Conservation (phyloP, 2,329 filamentous ascomycete genomes). For the Pseudogymnoascus sp. region DNA sequence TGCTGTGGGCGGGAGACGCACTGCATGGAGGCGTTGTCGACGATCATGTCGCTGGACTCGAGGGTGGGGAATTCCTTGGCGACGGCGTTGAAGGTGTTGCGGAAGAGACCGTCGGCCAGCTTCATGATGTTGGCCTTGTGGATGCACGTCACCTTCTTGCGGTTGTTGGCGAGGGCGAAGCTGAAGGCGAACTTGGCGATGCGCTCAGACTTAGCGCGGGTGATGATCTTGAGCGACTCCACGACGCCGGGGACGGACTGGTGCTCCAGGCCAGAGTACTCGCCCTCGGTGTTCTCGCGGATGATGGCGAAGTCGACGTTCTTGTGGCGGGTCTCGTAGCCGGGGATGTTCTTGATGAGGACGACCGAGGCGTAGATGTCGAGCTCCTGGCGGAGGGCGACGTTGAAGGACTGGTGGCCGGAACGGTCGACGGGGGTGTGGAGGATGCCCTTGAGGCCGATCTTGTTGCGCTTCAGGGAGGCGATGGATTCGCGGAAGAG, state of each 20-base stretch:
- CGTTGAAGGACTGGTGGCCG: conserved; percentile 99
- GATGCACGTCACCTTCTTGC: conserved; percentile 98
- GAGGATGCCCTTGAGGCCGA: conserved; percentile 96
- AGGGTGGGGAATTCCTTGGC: conserved; percentile 93
- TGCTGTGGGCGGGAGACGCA: conserved; percentile 93
- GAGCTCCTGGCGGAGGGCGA: conserved; percentile 96
- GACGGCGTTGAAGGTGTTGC: conserved; percentile 89
- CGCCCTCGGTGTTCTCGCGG: conserved; percentile 99
- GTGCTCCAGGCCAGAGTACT: conserved; percentile 98
- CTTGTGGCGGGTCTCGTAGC: conserved; percentile 95
- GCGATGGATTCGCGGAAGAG: conserved; percentile 93
- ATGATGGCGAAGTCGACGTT: conserved; percentile 98
- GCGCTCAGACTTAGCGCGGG: conserved; percentile 95
- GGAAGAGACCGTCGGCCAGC: conserved; percentile 96
- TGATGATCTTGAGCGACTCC: conserved; percentile 99
- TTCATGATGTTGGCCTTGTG: conserved; percentile 99
- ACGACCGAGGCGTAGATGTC: conserved; percentile 98
- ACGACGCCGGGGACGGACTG: conserved; percentile 94
- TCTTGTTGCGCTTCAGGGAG: conserved; percentile 96
- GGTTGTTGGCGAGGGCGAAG: conserved; percentile 96
- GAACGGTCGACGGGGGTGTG: conserved; percentile 96
- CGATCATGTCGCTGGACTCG: conserved; percentile 98
- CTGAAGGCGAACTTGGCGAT: conserved; percentile 98
- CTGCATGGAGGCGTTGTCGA: conserved; percentile 99
- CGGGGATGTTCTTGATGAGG: conserved; percentile 98